Evolutionary conservation across 495 filamentous ascomycete genomes (phyloP).

Genomic region (Daldinia vernicosa): DNA sequence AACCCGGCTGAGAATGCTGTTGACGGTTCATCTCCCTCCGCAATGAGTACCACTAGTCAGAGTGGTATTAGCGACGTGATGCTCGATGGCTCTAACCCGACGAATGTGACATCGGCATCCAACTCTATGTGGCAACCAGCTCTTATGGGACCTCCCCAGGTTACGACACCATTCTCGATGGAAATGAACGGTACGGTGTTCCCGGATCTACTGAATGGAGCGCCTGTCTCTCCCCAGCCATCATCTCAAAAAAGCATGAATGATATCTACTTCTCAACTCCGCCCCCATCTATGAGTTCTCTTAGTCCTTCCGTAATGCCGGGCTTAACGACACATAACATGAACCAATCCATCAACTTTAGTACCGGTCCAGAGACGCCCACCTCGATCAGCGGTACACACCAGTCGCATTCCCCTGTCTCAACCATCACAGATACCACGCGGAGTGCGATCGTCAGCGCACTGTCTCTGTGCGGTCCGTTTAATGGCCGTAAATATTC

Average conservation of each 20-base stretch:
- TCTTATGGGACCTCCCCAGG: conserved; percentile 67
- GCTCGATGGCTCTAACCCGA: conserved; percentile 80
- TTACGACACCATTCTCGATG: conserved; percentile 69
- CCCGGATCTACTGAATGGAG: conserved; percentile 66
- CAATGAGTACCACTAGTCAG: conserved; percentile 90
- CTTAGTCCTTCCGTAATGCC: conserved; percentile 62
- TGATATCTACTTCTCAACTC: conserved; percentile 67
- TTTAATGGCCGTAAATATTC: conserved; percentile 83
- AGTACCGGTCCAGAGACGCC: conserved; percentile 71
- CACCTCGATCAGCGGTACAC: conserved; percentile 71
- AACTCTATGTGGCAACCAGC: conserved; percentile 72
- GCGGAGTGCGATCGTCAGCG: conserved; percentile 82
- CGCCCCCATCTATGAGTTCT: conserved; percentile 74
- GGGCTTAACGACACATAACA: conserved; percentile 60
- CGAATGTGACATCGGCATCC: conserved; percentile 52
- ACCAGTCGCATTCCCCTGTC: conserved; percentile 64
- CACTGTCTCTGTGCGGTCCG: conserved; percentile 77
- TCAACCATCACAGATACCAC: conserved; percentile 92
- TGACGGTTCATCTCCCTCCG: conserved; percentile 93
- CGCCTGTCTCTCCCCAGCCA: conserved; percentile 69
- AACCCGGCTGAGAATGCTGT: conserved; percentile 78
- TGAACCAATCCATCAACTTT: conserved; percentile 69
- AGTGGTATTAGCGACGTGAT: conserved; percentile 92
- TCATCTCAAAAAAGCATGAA: conserved; percentile 60
- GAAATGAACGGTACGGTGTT: conserved; percentile 65